Percentiles rank a stretch among this genome's conserved stretches.
Conservation (phyloP, 2,329 filamentous ascomycete genomes). For the Colletotrichum sp. region DNA sequence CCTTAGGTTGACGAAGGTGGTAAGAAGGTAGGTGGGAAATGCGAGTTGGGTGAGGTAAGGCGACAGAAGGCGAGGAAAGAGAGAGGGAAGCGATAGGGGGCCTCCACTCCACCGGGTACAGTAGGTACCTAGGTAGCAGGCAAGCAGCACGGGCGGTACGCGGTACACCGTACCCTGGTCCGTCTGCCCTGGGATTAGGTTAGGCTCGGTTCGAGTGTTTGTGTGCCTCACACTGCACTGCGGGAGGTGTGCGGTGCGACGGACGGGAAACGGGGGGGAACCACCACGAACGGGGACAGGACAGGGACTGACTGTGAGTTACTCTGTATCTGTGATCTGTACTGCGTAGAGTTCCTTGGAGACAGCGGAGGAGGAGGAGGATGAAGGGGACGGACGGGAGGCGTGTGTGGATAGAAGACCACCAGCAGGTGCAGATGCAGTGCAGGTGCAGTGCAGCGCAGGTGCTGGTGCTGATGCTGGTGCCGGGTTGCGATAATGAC, state of each 20-base stretch:
- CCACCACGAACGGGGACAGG: neutral
- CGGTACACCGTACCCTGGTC: neutral
- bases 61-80: neutral
- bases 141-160: neutral
- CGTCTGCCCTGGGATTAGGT: constrained; percentile 1
- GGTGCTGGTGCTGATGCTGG: neutral
- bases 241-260: neutral
- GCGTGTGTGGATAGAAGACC: neutral
- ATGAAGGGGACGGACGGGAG: neutral
- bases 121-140: no score
- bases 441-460: neutral
- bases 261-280: neutral
- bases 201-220: constrained; percentile 8
- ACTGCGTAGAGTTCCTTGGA: neutral
- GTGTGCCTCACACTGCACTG: neutral
- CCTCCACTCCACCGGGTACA: neutral
- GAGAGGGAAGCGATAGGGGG: neutral
- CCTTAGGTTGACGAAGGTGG: neutral
- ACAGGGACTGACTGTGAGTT: neutral
- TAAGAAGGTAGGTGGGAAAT: constrained; percentile 12
- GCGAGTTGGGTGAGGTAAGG: neutral
- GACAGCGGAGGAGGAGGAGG: neutral
- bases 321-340: neutral
- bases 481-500: neutral
- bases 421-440: neutral